Conservation (phyloP, 768 basidiomycete genomes). For the Xerocomus brunneocitrinus region DNA sequence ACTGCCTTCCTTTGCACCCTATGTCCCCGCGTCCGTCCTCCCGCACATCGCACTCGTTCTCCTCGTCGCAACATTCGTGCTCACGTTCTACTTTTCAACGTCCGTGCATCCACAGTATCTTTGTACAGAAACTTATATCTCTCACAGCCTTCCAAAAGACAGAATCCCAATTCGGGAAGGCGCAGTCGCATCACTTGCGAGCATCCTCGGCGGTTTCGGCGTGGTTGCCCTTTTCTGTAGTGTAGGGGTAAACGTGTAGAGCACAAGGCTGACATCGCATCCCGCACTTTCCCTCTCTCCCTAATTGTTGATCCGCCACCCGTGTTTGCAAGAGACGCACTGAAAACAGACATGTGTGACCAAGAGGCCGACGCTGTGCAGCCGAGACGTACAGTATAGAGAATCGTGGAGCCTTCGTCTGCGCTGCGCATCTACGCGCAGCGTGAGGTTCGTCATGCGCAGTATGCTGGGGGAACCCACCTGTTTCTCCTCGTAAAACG, state of each 20-base stretch:
- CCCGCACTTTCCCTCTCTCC: constrained; percentile 3
- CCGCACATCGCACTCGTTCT: constrained; percentile 73
- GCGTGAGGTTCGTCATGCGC: not conserved
- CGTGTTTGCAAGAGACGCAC: constrained; percentile 74
- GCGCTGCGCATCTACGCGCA: constrained; percentile 69
- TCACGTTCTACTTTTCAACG: constrained; percentile 91
- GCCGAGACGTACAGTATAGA: constrained; percentile 75
- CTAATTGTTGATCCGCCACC: constrained; percentile 80
- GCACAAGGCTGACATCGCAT: constrained; percentile 12
- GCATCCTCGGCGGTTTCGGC: constrained; percentile 80
- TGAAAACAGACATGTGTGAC: constrained; percentile 28
- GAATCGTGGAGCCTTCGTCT: constrained; percentile 91
- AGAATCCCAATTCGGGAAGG: constrained; percentile 63
- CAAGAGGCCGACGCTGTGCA: not conserved
- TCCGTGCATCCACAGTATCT: constrained; percentile 33
- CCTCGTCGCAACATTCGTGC: constrained; percentile 70
- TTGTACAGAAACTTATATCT: constrained; percentile 3
- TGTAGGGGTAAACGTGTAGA: constrained; percentile 29
- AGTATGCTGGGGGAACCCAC: constrained; percentile 33
- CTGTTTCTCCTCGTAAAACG: constrained; percentile 88
- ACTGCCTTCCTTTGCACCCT: constrained; percentile 67
- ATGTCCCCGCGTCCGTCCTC: constrained; percentile 61
- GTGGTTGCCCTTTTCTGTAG: constrained; percentile 75
- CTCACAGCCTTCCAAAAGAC: constrained; percentile 68
- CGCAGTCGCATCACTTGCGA: constrained; percentile 66